Evolutionary conservation across 306 rosid genomes (phyloP).

Genomic region (Cicer yamashitae): DNA sequence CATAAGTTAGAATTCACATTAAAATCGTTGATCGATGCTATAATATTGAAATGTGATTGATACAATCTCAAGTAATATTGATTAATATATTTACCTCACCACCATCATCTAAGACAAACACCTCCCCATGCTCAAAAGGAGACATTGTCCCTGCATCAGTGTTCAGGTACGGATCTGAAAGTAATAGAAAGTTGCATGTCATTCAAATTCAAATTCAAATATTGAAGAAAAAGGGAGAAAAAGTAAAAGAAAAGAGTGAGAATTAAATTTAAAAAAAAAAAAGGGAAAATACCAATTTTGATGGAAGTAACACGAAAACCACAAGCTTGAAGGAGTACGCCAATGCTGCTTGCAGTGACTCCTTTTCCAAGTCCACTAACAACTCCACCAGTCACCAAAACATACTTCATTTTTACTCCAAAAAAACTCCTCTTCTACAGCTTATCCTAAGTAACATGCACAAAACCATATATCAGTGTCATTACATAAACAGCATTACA

Average conservation of each 20-base stretch:
- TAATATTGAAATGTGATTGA: background rate
- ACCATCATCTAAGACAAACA: conserved; percentile 85
- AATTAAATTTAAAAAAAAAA: conserved; percentile 1
- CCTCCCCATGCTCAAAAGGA: conserved; percentile 91
- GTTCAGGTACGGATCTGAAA: conserved; percentile 81
- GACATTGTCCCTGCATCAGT: conserved; percentile 93
- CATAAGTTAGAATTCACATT: conserved; percentile 8
- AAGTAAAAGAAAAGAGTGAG: background rate
- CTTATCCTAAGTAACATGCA: conserved; percentile 27
- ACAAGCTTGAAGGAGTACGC: conserved; percentile 77
- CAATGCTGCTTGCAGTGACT: conserved; percentile 86
- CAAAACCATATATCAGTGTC: conserved; percentile 19
- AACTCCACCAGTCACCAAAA: conserved; percentile 92
- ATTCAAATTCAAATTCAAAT: background rate
- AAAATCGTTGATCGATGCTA: background rate
- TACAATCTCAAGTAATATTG: conserved; percentile 8
- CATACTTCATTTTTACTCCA: conserved; percentile 65
- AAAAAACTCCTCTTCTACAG: conserved; percentile 1
- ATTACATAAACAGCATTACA: conserved; percentile 15
- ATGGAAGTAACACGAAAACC: conserved; percentile 87
- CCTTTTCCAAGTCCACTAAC: conserved; percentile 94
- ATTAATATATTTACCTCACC: conserved; percentile 67
- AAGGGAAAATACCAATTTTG: conserved; percentile 68
- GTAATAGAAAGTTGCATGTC: background rate
- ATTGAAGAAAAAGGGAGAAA: background rate